Base-by-base conservation (phyloP, 2,329 filamentous ascomycete genomes). In the Elsinoe fawcettii region DNA sequence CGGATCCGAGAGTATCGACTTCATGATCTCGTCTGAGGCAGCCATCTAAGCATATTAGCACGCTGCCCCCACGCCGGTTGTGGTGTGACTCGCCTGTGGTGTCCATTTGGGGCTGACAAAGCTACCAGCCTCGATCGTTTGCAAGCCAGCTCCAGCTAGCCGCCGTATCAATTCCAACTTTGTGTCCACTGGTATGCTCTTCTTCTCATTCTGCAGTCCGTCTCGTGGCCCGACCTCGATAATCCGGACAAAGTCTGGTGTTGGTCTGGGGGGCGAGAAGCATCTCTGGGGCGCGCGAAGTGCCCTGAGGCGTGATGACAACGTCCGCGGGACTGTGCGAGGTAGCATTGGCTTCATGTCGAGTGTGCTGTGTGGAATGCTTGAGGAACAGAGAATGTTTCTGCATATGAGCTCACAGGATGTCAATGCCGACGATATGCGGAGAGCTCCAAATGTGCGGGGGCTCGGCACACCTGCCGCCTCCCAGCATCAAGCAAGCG, bases 101-200 rank as follows among this genome's bases (percentile, higher is more conserved):
- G 91, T 85, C 81, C 87, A 91, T 80, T 88, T 90, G 1, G 89
- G 87, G 47, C 86, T 82, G 8, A 95, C 89, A 66, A 95, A 90
- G 1, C 87, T 88, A 0, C 88, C 90, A 16, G 87, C 84, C 70
- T 95, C 89, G 60, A 95, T 92, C 2, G 84, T 84, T 5, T 75
- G 74, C 41, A 93, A 69, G 0, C 89, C 89, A 0, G 87, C 86
- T 61, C 74, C 74, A 32, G 84, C 81, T 60, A 95, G 74, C 60
- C 81, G 76, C 63, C 85, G 79, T 37, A 95, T 87, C 55, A 95
- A 72, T 63, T 90, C 82, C 57, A 92, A 80, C 71, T 95, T 95
- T 2, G 84, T 90, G 5, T 78, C 76, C 9, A 88, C 75, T 0
- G 87, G 76, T 61, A 95, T 86, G 25, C 77, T 77, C 61, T 76